Evolutionary conservation across 1,139 yeast species (phyloP).

Genomic region (Suhomyces ambrosiae): DNA sequence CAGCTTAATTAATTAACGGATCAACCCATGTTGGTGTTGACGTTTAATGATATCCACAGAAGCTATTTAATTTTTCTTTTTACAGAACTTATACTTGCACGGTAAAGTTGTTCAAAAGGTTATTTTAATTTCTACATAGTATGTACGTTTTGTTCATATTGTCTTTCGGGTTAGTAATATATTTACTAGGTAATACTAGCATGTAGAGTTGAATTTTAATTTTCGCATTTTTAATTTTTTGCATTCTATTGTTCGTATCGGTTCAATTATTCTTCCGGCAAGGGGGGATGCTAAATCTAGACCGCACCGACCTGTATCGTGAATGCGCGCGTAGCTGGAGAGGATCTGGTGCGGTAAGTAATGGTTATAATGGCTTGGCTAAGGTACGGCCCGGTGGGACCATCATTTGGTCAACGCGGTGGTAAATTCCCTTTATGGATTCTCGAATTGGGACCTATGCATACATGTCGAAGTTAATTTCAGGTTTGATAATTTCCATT

Average conservation of each 20-base stretch:
- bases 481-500: background rate
- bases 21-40: conserved; percentile 1
- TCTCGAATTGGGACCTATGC: background rate
- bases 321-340: too few relatives aligned
- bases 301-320: too few relatives aligned
- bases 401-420: background rate
- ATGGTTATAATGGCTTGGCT: too few relatives aligned
- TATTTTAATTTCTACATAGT: conserved; percentile 11
- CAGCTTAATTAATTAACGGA: conserved; percentile 1
- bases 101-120: conserved; percentile 8
- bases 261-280: background rate
- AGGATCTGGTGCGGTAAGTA: too few relatives aligned
- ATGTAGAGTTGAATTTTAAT: background rate
- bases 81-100: conserved; percentile 7
- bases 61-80: conserved; percentile 3
- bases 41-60: conserved; percentile 3
- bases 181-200: conserved; percentile 8
- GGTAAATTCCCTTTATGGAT: background rate
- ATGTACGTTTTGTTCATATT: conserved; percentile 8
- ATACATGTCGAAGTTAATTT: background rate
- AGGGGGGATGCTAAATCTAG: background rate
- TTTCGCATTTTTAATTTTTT: too few relatives aligned
- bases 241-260: background rate
- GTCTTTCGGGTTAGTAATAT: conserved; percentile 14
- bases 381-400: too few relatives aligned